Base-by-base conservation (phyloP, 768 basidiomycete genomes). In the Sarcomyxa edulis region DNA sequence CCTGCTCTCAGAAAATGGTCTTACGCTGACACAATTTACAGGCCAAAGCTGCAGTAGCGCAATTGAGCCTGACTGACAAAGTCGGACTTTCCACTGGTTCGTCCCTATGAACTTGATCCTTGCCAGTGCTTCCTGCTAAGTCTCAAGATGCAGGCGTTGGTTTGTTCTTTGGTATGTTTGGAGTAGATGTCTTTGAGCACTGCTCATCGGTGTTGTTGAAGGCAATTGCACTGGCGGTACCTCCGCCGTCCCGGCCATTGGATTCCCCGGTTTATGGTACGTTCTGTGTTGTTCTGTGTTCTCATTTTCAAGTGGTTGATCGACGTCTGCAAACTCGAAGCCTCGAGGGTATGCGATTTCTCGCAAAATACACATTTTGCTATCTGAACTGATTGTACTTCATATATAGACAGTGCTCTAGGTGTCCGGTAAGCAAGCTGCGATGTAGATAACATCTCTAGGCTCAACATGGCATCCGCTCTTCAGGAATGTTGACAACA, bases 161-260 rank as follows among this genome's bases (percentile, higher is more conserved):
- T n/a, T 37, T 37, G 9, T 37, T 37, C 22, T 37, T 27, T 19
- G 36, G 36, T 37, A 16, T 8, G 36, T 6, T 22, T 16, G 26
- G 27, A 30, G 18, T 11, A 16, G 30, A 20, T 30, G 19, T 6
- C 11, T 6, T 11, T 31, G 5, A 8, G 8, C 6, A 29, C 5
- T 3, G 16, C 32, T 31, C 16, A 3, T 19, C 6, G 12, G 18
- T 22, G 2, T 21, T 14, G 5, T 22, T 20, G n/a, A 5, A 39
- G 37, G 37, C 5, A 39, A 39, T 30, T 39, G 37, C 28, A 39
- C 37, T 3, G 37, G 37, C n/a, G 32, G 26, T 16, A 39, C 37
- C 5, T 30, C 37, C 11, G 28, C 37, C 3, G 32, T 39, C 24
- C 27, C 37, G 10, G 4, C 28, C 2, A n/a, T 39, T 19, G 23